Percentiles rank a stretch among this genome's conserved stretches.
Evolutionary conservation across 2,329 filamentous ascomycete species (phyloP).

Genomic region (Fusarium drepaniforme): DNA sequence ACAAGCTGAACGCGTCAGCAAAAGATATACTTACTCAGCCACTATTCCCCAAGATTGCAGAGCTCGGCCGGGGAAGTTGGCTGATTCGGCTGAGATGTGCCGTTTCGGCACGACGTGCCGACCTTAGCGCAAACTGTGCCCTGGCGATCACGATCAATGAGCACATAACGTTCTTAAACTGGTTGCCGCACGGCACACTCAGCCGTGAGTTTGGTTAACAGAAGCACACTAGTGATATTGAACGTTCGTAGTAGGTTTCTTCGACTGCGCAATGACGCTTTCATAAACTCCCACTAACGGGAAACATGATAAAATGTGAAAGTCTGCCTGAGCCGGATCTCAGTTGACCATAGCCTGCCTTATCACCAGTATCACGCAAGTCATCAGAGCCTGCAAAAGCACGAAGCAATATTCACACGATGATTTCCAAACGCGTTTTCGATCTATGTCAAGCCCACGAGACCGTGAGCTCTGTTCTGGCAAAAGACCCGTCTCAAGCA

Average conservation of each 20-base stretch:
- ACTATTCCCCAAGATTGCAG: background rate
- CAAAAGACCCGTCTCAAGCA: conserved; percentile 62
- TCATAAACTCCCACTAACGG: background rate
- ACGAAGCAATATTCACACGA: conserved; percentile 10
- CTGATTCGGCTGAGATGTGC: background rate
- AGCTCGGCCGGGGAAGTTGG: background rate
- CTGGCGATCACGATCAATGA: background rate
- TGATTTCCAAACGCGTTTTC: conserved; percentile 54
- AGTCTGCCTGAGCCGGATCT: background rate
- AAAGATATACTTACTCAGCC: background rate
- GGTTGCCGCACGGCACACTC: background rate
- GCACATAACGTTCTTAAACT: background rate
- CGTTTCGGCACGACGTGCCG: background rate
- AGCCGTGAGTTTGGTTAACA: background rate
- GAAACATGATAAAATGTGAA: background rate
- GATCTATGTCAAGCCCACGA: conserved; percentile 63
- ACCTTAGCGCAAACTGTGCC: background rate
- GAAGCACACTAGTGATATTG: background rate
- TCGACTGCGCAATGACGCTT: background rate
- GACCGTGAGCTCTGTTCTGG: conserved; percentile 70
- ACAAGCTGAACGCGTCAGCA: background rate
- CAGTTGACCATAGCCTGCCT: background rate
- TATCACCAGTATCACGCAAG: background rate
- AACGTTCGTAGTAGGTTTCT: background rate
- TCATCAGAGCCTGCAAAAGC: background rate